Base-by-base conservation (phyloP, 2,329 filamentous ascomycete genomes). In the Colletotrichum tamarilloi region DNA sequence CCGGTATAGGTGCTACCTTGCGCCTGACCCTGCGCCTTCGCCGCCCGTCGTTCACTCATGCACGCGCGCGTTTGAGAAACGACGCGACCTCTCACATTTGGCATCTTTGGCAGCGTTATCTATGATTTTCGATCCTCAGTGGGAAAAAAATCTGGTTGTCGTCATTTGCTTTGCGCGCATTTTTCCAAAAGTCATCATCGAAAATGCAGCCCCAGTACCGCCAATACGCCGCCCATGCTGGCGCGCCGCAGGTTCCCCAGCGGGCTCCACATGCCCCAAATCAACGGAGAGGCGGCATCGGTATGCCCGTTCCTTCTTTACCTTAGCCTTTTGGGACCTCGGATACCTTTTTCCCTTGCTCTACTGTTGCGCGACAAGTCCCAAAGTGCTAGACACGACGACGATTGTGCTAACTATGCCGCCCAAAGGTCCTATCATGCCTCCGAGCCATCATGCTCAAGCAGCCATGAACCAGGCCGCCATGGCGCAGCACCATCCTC, bases 201-300 rank as follows among this genome's bases (percentile, higher is more conserved):
- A 78, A 55, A 77, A 89, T 90, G 88, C 88, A 89, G 82, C 82
- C 83, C 71, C 86, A 87, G 76, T 89, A 87, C 79, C 87, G 87
- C 75, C 81, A 82, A 68, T 88, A 87, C 80, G 83, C 85, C 79
- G 26, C 65, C 53, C 69, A 74, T 59, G 72, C 68, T 53, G 68
- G 66, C 60, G 66, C 64, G 42, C 58, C 65, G 49, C 87, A 87
- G 80, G 82, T 83, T 77, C 83, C 86, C 75, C 87, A 87, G 78
- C 82, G 87, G 76, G 83, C 85, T 75, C 84, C 86, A 76, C 87
- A 88, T 81, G 79, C 83, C 74, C 79, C 84, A 68, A 85, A 84
- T 74, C 86, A 84, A 79, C 85, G 87, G 75, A 86, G 87, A 76
- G 87, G 86, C 77, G 87, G 87, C 76, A 88, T 88, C 79, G 87